phyloP scores from a whole-genome alignment of 1,139 yeast species.

The Taiozyma sp. region DNA sequence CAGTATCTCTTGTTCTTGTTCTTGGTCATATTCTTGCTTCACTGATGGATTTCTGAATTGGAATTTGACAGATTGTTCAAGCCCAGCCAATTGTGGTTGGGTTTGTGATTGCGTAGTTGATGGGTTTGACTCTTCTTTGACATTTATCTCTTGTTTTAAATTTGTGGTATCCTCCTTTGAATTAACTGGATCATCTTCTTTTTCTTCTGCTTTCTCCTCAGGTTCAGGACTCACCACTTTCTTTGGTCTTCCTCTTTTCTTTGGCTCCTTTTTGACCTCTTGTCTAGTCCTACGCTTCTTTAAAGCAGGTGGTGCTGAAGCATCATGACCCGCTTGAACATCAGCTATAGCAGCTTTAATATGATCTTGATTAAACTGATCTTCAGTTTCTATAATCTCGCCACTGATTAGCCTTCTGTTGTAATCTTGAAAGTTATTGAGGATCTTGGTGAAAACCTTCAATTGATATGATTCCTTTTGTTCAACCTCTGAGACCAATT shows the following conservation, averaged over 20 bases:
- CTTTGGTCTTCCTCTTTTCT: slow-evolving; percentile 1
- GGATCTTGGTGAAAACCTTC: slow-evolving; percentile 20
- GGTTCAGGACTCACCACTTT: not conserved
- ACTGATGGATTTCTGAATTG: slow-evolving; percentile 2
- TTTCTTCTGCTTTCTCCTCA: not conserved
- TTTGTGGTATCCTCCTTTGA: not conserved
- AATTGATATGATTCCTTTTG: slow-evolving; percentile 10
- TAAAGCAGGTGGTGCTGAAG: not conserved
- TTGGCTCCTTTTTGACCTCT: not conserved
- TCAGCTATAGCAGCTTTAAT: slow-evolving; percentile 8
- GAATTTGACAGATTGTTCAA: slow-evolving; percentile 8
- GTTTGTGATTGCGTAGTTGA: not conserved
- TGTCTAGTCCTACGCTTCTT: slow-evolving; percentile 1
- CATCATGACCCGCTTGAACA: slow-evolving; percentile 1
- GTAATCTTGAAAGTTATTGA: slow-evolving; percentile 25
- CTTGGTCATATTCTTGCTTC: not conserved
- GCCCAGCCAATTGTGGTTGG: slow-evolving; percentile 2
- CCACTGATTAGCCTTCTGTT: slow-evolving; percentile 15
- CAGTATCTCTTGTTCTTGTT: not conserved
- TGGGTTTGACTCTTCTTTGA: not conserved
- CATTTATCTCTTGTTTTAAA: not conserved
- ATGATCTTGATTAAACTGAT: slow-evolving; percentile 17
- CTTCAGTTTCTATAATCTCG: slow-evolving; percentile 14
- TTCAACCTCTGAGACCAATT: slow-evolving; percentile 12
- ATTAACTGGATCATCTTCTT: not conserved